Conservation (phyloP, 257 asterid genomes). For the Solanum peruvianum region DNA sequence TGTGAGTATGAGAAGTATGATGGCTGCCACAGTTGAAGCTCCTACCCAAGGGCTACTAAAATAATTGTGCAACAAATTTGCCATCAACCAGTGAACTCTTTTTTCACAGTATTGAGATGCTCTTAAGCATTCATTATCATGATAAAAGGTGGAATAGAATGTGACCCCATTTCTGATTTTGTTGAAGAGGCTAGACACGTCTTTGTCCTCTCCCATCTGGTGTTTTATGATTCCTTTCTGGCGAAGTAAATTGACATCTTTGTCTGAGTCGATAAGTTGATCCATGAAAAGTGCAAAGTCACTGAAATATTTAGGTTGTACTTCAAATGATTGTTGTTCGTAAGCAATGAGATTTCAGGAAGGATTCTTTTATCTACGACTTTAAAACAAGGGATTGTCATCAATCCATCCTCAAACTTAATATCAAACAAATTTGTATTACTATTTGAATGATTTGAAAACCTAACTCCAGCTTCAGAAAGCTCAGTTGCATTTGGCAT, state of each 20-base stretch:
- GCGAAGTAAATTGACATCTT: slow-evolving; percentile 3
- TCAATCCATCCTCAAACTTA: background rate
- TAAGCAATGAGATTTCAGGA: slow-evolving; percentile 12
- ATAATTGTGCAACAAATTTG: background rate
- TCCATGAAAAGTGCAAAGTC: slow-evolving; percentile 2
- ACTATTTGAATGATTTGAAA: background rate
- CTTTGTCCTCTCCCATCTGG: background rate
- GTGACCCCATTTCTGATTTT: background rate
- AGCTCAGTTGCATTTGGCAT: slow-evolving; percentile 8
- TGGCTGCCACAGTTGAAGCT: too few relatives aligned
- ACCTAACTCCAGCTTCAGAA: slow-evolving; percentile 5
- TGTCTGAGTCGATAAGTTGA: background rate
- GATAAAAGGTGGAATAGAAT: background rate
- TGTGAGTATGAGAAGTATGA: too few relatives aligned
- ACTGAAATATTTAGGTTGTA: background rate
- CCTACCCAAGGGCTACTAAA: background rate
- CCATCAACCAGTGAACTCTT: fast-evolving
- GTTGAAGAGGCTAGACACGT: slow-evolving; percentile 2
- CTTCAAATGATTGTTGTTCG: background rate
- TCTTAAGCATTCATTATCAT: background rate
- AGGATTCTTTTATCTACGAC: background rate
- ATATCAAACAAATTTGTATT: background rate
- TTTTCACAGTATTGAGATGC: background rate
- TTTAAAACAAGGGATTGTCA: background rate
- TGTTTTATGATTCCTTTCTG: background rate